Evolutionary conservation across 2,329 filamentous ascomycete species (phyloP).

Genomic region (Fusarium hostae): DNA sequence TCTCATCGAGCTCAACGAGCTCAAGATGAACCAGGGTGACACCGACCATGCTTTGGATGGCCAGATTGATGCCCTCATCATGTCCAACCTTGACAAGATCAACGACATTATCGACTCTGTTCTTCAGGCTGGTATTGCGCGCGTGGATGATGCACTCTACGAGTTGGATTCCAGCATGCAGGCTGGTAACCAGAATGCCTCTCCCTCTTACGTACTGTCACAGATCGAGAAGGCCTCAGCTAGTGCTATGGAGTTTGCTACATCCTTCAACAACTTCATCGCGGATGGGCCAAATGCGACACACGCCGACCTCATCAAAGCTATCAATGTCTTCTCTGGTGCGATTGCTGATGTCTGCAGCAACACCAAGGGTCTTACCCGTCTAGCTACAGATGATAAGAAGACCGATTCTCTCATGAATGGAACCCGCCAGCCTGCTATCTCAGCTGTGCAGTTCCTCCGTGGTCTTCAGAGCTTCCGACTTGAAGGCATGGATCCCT

Average conservation of each 20-base stretch:
- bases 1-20: slow-evolving; percentile 88
- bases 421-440: slow-evolving; percentile 84
- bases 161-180: slow-evolving; percentile 98
- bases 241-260: slow-evolving; percentile 96
- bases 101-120: slow-evolving; percentile 98
- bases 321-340: slow-evolving; percentile 88
- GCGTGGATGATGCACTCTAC: slow-evolving; percentile 96
- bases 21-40: slow-evolving; percentile 79
- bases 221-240: slow-evolving; percentile 97
- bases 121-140: slow-evolving; percentile 88
- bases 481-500: slow-evolving; percentile 86
- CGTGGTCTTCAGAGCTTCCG: slow-evolving; percentile 93
- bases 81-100: slow-evolving; percentile 90
- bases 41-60: slow-evolving; percentile 86
- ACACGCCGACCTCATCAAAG: slow-evolving; percentile 91
- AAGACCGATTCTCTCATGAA: slow-evolving; percentile 88
- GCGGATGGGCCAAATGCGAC: slow-evolving; percentile 93
- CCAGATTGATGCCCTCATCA: slow-evolving; percentile 89
- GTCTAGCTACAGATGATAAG: slow-evolving; percentile 95
- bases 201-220: slow-evolving; percentile 91
- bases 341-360: slow-evolving; percentile 93
- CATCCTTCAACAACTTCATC: slow-evolving; percentile 98
- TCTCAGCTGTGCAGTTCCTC: slow-evolving; percentile 93
- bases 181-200: slow-evolving; percentile 97
- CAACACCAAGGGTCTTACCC: slow-evolving; percentile 94